Conservation (phyloP, 208 protist genomes). For the Crithidia sp. region DNA sequence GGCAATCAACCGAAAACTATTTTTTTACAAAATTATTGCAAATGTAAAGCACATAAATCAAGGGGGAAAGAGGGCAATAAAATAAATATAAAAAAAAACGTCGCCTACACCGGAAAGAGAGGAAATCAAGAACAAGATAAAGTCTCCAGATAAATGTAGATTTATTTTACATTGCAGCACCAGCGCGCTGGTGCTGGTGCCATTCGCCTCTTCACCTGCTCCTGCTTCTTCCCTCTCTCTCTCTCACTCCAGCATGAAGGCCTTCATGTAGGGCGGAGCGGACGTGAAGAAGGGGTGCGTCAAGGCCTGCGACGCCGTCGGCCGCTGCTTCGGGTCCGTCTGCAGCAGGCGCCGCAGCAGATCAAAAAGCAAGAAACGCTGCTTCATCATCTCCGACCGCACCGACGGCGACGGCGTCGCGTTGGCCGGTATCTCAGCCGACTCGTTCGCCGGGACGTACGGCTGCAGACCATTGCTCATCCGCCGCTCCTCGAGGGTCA, state of each 20-base stretch:
- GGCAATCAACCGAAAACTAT: too few relatives aligned
- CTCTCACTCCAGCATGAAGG: constrained; percentile 37
- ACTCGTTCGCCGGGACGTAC: constrained; percentile 30
- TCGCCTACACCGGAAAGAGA: background rate
- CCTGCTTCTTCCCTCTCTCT: background rate
- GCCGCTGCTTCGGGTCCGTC: constrained; percentile 51
- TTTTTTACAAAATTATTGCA: too few relatives aligned
- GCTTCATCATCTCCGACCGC: constrained; percentile 68
- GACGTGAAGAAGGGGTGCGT: constrained; percentile 74
- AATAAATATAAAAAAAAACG: background rate
- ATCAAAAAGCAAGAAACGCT: constrained; percentile 80
- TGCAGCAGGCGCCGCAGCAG: constrained; percentile 68
- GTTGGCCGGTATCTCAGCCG: constrained; percentile 15
- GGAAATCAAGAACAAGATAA: background rate
- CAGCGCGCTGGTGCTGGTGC: background rate
- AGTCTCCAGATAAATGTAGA: too few relatives aligned
- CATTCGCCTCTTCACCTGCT: background rate
- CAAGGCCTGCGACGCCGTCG: constrained; percentile 67
- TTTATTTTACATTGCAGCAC: background rate
- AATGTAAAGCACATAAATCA: too few relatives aligned
- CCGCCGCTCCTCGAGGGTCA: constrained; percentile 62
- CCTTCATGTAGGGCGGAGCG: constrained; percentile 49
- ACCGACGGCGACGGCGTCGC: constrained; percentile 25
- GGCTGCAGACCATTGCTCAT: constrained; percentile 61
- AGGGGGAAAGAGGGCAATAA: background rate